Base-by-base conservation (phyloP, 176 grass and related monocot genomes). In the Carex scoparia region DNA sequence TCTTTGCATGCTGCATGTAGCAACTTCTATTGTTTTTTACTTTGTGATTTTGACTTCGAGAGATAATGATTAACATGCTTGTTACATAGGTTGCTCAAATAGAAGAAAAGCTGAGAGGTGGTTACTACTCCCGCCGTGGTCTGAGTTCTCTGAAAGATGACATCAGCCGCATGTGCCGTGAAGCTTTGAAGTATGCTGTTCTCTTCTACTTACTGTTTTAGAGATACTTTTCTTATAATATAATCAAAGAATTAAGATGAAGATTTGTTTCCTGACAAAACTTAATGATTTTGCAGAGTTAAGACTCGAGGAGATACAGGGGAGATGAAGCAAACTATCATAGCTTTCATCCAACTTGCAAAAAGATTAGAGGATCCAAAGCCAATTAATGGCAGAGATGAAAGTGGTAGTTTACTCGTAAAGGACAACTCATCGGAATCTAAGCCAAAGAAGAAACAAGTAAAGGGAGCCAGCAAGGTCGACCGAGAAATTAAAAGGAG, bases 401-500 rank as follows among this genome's bases (percentile, higher is more conserved):
- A 86, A 62, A 80, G 51, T 62, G 28, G 27, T 38, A 83, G 82
- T 79, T 78, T 86, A 87, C 76, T 53, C 23, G 87, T 85, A 60
- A 97, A 91, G 80, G 93, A 98, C 61, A 86, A 68, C 78, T 67
- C 74, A 60, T 88, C 84, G 53, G 96, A 95, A 42, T 67, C 89
- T 65, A 99, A 95, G 90, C 66, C 84, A 2, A 99, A 91, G 84
- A 99, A 86, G 84, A 99, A 99, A 84, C 91, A 95, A 91, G 91
- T 74, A 59, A 99, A 88, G 93, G 30, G 40, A 59, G 67, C 73
- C 62, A 79, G 74, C 74, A 94, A 91, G 77, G 90, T 99, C 78
- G 96, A 99, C 67, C 93, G 90, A 69, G 91, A 95, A 90, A 99
- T 99, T 81, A 99, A 99, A 85, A 93, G 93, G 82, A 99, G 93